Conservation (phyloP, 108 stramenopile genomes). For the Skeletonema grethae region DNA sequence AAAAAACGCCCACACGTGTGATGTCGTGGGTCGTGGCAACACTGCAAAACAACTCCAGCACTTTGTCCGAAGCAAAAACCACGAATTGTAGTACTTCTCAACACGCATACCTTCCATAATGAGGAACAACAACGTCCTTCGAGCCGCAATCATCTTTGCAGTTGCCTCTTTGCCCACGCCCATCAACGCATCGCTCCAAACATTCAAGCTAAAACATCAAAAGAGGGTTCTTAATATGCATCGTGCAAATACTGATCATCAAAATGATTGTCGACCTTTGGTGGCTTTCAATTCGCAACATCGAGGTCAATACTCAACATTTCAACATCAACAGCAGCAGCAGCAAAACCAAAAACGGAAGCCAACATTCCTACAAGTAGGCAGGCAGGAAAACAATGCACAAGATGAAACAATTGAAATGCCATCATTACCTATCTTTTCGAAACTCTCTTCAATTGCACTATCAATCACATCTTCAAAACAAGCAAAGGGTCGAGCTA, state of each 20-base stretch:
- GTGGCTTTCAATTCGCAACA: neutral
- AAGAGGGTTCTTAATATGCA: neutral
- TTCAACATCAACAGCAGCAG: neutral
- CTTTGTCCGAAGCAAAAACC: too few relatives aligned
- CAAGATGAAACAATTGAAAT: conserved; percentile 3
- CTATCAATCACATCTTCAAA: conserved; percentile 22
- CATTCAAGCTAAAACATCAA: neutral
- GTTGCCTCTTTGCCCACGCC: too few relatives aligned
- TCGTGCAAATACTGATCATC: neutral
- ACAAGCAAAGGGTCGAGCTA: conserved; percentile 35
- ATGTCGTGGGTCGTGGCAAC: too few relatives aligned
- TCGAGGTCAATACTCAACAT: neutral
- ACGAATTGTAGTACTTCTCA: too few relatives aligned
- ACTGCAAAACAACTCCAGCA: too few relatives aligned
- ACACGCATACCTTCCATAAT: too few relatives aligned
- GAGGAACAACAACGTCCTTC: too few relatives aligned
- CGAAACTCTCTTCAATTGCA: neutral
- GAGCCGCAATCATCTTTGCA: too few relatives aligned
- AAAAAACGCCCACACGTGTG: too few relatives aligned
- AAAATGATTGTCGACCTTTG: neutral
- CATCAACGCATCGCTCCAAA: too few relatives aligned
- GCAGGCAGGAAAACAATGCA: neutral
- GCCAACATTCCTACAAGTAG: neutral
- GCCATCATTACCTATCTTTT: neutral
- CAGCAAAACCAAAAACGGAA: neutral